Evolutionary conservation across 176 grass and related monocot species (phyloP), one percentile per base, ranked within the genome.

Genomic region (Saccharum spontaneum): DNA sequence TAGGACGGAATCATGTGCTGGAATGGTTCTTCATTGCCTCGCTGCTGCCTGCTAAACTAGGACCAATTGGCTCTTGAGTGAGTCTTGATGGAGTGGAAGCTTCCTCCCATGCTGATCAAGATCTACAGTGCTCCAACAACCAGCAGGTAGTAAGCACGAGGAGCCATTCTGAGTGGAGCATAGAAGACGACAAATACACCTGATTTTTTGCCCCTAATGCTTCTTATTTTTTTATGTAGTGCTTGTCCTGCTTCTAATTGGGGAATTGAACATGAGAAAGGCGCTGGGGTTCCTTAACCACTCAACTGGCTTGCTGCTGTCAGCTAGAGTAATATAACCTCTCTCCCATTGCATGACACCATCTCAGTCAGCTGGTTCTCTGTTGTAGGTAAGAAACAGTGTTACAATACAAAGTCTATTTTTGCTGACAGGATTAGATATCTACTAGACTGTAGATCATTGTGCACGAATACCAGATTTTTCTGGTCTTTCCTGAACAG

Each of bases 301-400:
- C 68, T 54, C 45, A 69, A 69, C 64, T 10, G 44, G 62, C 64
- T 71, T 86, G 33, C 54, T 34, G 10, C 63, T 44, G 33, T 63
- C 13, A 48, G 64, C 12, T 82, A 52, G 72, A 75, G 31, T 55
- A 81, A 81, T 18, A 16, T 81, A 77, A 52, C 30, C 37, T 41
- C 39, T 63, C 41, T 18, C 31, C 31, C 41, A 23, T 81, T 86
- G 71, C 36, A 45, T 45, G 72, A 57, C 64, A 45, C 13, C 82
- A 65, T 77, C n/a, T 34, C n/a, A 57, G 30, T 43, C 55, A 62
- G 55, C 22, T 67, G 31, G 46, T 79, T 75, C 22, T 44, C 22
- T 44, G 36, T 52, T 18, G 55, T 69, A 44, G 41, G 10, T 44
- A 9, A 44, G 41, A 44, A 44, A 44, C 41, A 10, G 41, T 44